A percentile compares a stretch with the other conserved stretches of the same genome.
Conservation (phyloP, 768 basidiomycete species). For the Russula ochroleuca region DNA sequence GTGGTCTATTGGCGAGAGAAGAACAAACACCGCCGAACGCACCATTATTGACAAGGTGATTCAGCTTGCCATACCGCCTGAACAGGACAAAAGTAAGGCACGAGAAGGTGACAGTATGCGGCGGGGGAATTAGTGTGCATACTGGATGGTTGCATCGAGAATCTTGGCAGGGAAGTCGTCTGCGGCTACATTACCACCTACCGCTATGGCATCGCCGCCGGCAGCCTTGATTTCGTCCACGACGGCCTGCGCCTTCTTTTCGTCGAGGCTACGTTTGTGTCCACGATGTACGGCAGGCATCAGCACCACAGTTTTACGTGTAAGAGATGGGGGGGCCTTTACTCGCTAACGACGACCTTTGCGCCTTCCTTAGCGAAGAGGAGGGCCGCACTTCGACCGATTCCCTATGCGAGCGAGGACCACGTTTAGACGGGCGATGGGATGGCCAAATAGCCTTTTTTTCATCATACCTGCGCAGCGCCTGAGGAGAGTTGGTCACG, state of each 20-base stretch:
- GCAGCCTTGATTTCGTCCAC: constrained; percentile 66
- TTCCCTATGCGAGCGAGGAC: constrained; percentile 51
- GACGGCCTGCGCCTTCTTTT: constrained; percentile 58
- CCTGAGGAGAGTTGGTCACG: constrained; percentile 38
- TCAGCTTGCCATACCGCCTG: constrained; percentile 78
- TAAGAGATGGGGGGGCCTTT: constrained; percentile 26
- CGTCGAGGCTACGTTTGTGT: constrained; percentile 55
- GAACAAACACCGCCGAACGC: constrained; percentile 23
- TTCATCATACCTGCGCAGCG: constrained; percentile 71
- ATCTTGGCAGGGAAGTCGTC: constrained; percentile 80
- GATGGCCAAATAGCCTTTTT: constrained; percentile 2
- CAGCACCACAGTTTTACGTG: constrained; percentile 14
- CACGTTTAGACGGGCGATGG: constrained; percentile 1
- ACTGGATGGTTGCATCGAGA: constrained; percentile 72
- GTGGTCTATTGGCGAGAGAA: background rate
- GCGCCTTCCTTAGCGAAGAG: constrained; percentile 83
- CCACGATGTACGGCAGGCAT: constrained; percentile 7
- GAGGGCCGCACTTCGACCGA: constrained; percentile 68
- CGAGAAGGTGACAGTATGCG: background rate
- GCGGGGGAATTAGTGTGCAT: constrained; percentile 33
- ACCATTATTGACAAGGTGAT: constrained; percentile 85
- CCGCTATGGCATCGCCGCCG: constrained; percentile 70
- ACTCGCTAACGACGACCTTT: constrained; percentile 84
- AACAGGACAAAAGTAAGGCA: background rate
- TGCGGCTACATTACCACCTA: constrained; percentile 77